phyloP scores from a whole-genome alignment of 2,329 filamentous ascomycete species.

The Lithohypha guttulata region DNA sequence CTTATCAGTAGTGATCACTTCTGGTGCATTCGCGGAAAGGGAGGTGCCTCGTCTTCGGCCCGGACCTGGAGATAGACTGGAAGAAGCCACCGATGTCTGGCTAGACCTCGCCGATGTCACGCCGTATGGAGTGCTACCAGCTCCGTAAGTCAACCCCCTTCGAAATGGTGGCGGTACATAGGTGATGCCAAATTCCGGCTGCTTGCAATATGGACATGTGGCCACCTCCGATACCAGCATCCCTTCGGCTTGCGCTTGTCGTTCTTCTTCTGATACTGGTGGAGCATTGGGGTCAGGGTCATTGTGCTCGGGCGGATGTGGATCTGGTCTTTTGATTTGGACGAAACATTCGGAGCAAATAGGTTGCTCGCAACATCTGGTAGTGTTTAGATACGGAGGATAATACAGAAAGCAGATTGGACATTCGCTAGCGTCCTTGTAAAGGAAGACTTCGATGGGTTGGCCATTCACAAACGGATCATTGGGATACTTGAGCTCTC shows the following conservation, averaged over 20 bases:
- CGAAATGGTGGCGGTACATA: constrained; percentile 85
- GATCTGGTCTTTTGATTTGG: constrained; percentile 90
- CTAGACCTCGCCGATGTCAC: constrained; percentile 70
- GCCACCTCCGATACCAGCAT: constrained; percentile 83
- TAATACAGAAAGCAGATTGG: constrained; percentile 97
- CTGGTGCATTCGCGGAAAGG: constrained; percentile 70
- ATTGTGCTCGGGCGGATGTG: constrained; percentile 73
- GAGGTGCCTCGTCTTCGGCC: constrained; percentile 52
- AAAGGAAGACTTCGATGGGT: constrained; percentile 80
- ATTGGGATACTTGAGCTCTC: constrained; percentile 66
- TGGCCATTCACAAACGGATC: constrained; percentile 93
- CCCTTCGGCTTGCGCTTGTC: constrained; percentile 37
- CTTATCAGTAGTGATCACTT: constrained; percentile 83
- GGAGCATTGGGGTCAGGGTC: constrained; percentile 33
- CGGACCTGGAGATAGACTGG: constrained; percentile 28
- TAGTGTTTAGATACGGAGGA: constrained; percentile 86
- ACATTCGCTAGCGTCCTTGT: constrained; percentile 83
- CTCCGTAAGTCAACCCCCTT: constrained; percentile 63
- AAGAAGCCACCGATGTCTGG: constrained; percentile 63
- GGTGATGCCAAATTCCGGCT: constrained; percentile 90
- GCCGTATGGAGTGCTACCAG: constrained; percentile 40
- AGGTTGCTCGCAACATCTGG: constrained; percentile 85
- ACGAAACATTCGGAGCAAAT: constrained; percentile 99
- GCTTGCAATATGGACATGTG: constrained; percentile 87
- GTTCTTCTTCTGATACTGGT: constrained; percentile 25